Percentiles rank a stretch among this genome's conserved stretches.
Evolutionary conservation across 192 early-diverging fungal species (phyloP).

Genomic region (Entomortierella beljakovae): DNA sequence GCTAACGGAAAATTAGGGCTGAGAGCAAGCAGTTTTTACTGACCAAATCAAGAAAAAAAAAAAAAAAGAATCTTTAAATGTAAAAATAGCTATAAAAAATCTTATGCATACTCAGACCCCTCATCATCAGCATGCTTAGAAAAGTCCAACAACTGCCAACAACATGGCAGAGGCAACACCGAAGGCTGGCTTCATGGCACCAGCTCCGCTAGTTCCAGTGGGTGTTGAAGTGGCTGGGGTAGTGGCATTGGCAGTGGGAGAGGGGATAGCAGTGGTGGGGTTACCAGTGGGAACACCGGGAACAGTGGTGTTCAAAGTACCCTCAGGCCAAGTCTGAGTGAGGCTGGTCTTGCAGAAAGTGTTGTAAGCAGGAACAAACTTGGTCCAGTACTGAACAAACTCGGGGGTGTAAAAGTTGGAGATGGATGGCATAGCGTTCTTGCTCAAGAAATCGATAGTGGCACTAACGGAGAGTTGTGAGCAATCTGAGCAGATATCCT

Average conservation of each 20-base stretch:
- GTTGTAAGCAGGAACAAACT: conserved; percentile 32
- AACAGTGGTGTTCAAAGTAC: conserved; percentile 38
- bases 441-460: conserved; percentile 13
- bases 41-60: too few relatives aligned
- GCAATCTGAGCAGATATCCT: conserved; percentile 34
- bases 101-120: too few relatives aligned
- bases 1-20: too few relatives aligned
- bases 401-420: conserved; percentile 42
- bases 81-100: too few relatives aligned
- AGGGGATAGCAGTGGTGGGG: background rate
- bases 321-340: conserved; percentile 32
- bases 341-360: conserved; percentile 28
- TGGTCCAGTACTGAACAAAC: conserved; percentile 53
- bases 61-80: background rate
- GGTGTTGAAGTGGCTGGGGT: background rate
- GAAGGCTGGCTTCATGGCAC: conserved; percentile 39
- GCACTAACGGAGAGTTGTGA: conserved; percentile 18
- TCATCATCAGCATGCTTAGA: conserved; percentile 15
- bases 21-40: too few relatives aligned
- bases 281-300: conserved; percentile 21
- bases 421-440: conserved; percentile 32
- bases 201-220: conserved; percentile 12
- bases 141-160: conserved; percentile 31
- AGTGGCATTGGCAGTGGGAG: conserved; percentile 6
- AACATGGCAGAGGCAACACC: conserved; percentile 18